These are phyloP conservation scores for Chlorella vulgaris DNA, from an alignment of 139 green algal genomes.

Conservation along the genomic window DNA sequence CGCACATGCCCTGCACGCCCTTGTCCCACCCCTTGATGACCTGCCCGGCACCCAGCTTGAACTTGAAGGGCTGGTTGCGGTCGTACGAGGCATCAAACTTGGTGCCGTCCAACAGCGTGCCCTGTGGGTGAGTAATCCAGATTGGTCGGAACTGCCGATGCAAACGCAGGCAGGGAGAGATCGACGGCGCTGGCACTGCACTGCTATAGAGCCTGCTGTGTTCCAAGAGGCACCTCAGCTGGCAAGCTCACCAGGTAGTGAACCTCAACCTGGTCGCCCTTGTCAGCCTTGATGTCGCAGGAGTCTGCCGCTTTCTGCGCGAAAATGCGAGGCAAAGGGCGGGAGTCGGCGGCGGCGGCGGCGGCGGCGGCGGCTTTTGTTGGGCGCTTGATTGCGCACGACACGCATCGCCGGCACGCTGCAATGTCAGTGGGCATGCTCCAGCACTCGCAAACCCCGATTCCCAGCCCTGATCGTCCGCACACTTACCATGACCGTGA, in stretches of 20 bases:
- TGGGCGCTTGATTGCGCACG: too few relatives aligned
- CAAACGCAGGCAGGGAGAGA: background rate
- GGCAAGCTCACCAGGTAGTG: conserved; percentile 16
- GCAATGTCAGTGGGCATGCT: too few relatives aligned
- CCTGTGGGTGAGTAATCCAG: too few relatives aligned
- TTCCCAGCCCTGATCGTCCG: too few relatives aligned
- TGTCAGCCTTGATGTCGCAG: conserved; percentile 32
- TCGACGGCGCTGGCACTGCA: background rate
- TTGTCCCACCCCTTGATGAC: conserved; percentile 58
- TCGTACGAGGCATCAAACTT: conserved; percentile 48
- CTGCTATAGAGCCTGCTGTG: background rate
- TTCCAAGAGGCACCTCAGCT: background rate
- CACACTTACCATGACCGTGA: conserved; percentile 28
- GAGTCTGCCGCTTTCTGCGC: conserved; percentile 18
- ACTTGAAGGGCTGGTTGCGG: conserved; percentile 42
- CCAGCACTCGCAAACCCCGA: too few relatives aligned
- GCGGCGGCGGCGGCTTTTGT: too few relatives aligned
- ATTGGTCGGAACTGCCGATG: background rate
- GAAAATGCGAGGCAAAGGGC: too few relatives aligned
- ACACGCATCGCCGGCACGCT: too few relatives aligned
- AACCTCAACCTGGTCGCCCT: conserved; percentile 33
- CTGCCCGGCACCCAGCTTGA: conserved; percentile 35
- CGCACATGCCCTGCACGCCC: conserved; percentile 57
- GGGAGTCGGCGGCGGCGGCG: background rate
- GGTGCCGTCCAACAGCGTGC: conserved; percentile 39